Base-by-base conservation (phyloP, 352 stramenopile species). In the Globisporangium yorkense region DNA sequence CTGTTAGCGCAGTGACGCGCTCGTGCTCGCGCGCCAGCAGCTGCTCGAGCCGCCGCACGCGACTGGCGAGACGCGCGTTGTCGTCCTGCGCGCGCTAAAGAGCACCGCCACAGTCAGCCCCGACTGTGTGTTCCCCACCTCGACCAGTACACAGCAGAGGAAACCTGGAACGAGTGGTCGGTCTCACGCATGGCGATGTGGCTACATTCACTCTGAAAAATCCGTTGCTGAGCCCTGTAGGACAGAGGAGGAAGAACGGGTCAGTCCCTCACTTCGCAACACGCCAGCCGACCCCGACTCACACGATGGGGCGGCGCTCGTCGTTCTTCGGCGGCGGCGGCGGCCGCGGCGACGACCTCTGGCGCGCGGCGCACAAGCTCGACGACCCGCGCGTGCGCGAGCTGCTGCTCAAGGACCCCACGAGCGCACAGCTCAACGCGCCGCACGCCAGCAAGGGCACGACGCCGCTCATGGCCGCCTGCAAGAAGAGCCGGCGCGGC, bases 401-500 rank as follows among this genome's bases (percentile, higher is more conserved):
- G 29, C 21, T 66, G 31, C 49, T 62, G 24, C 41, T 62, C 20
- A 58, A 55, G 31, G 33, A 66, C 24, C 60, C 54, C 12, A 55
- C 54, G 21, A 46, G 13, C 3, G 16, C 48, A 10, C 18, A 58
- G 21, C 40, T 88, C 13, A 68, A 88, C 52, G 40, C 62, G 27
- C 65, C 64, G 39, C 76, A 89, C 63, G 66, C 79, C 1, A 62
- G 58, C 8, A 75, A 84, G 13, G 68, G 74, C 59, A 81, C 72
- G 44, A 88, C 84, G 41, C 68, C 81, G 46, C 66, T 93, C 48
- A 93, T 93, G 84, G 63, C 69, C n/a, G 80, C 83, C 29, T 73
- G 60, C 37, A 71, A 73, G 49, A 78, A 77, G 48, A 58, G 72
- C 16, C 73, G 82, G 51, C 59, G 52, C 8, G 46, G 43, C 5